Evolutionary conservation across 495 filamentous ascomycete species (phyloP).

Genomic region (Friedmanniomyces endolithicus): DNA sequence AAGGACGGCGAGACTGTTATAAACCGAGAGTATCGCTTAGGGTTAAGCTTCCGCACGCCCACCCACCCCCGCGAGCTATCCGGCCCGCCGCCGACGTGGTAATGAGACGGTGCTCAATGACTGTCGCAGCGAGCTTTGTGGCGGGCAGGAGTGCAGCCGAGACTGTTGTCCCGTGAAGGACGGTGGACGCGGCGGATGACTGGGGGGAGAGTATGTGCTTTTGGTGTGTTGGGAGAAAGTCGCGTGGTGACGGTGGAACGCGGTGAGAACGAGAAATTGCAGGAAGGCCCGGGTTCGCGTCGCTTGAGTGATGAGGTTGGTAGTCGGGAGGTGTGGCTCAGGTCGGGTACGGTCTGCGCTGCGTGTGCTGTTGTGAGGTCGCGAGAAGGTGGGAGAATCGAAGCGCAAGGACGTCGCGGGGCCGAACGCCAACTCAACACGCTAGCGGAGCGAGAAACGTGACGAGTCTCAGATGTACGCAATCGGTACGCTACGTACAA

Average conservation of each 20-base stretch:
- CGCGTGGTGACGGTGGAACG: constrained; percentile 3
- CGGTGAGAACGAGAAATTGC: not conserved
- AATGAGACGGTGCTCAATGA: constrained; percentile 8
- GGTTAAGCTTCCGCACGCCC: constrained; percentile 18
- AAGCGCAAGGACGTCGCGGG: not conserved
- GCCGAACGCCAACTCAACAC: not conserved
- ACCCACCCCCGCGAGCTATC: constrained; percentile 1
- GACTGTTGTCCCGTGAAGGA: constrained; percentile 8
- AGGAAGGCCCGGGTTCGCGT: constrained; percentile 8
- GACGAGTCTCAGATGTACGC: not conserved
- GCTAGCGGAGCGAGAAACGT: not conserved
- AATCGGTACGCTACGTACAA: not conserved
- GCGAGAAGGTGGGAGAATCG: not conserved
- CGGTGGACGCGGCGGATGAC: constrained; percentile 5
- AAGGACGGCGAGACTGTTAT: constrained; percentile 3
- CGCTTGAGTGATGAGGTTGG: constrained; percentile 3
- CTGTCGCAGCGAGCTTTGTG: not conserved
- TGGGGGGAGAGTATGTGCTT: constrained; percentile 21
- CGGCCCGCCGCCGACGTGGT: not conserved
- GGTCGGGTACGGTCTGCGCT: not conserved
- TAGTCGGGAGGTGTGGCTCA: not conserved
- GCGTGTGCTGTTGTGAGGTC: not conserved
- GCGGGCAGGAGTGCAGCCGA: constrained; percentile 3
- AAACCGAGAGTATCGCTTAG: constrained; percentile 18
- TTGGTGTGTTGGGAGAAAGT: constrained; percentile 7